These are phyloP conservation scores for Trichosporon ovoides DNA, from an alignment of 1,284 basidiomycete genomes.

Conservation along the genomic window DNA sequence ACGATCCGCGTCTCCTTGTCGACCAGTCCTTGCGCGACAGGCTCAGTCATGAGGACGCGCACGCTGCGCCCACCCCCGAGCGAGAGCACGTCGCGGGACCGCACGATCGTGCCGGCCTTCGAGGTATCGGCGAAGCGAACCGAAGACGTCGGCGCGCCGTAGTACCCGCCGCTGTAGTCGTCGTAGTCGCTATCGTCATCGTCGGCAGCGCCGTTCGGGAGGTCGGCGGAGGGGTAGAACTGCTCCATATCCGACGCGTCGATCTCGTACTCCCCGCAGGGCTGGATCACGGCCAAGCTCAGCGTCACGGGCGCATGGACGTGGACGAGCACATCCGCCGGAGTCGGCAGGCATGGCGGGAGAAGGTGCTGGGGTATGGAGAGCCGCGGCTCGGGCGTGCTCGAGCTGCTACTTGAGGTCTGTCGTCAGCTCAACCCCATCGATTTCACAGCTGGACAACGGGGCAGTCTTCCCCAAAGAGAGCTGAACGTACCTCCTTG, in stretches of 20 bases:
- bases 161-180: conserved; percentile 4
- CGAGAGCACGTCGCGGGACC: conserved; percentile 12
- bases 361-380: conserved; percentile 32
- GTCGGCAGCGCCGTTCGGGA: conserved; percentile 11
- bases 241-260: conserved; percentile 20
- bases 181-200: conserved; percentile 8
- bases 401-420: background rate
- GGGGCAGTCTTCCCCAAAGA: no score
- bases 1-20: conserved; percentile 57
- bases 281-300: conserved; percentile 39
- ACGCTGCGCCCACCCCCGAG: conserved; percentile 19
- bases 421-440: background rate
- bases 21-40: conserved; percentile 65
- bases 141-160: conserved; percentile 1
- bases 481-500: background rate
- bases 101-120: conserved; percentile 14
- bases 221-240: conserved; percentile 14
- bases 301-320: conserved; percentile 36
- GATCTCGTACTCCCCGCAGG: conserved; percentile 22
- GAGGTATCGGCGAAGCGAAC: conserved; percentile 17
- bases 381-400: conserved; percentile 14
- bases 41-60: conserved; percentile 54
- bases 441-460: no score
- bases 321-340: conserved; percentile 25
- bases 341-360: conserved; percentile 29